Conservation (phyloP, 2,329 filamentous ascomycete species). For the Clarireedia homoeocarpa region DNA sequence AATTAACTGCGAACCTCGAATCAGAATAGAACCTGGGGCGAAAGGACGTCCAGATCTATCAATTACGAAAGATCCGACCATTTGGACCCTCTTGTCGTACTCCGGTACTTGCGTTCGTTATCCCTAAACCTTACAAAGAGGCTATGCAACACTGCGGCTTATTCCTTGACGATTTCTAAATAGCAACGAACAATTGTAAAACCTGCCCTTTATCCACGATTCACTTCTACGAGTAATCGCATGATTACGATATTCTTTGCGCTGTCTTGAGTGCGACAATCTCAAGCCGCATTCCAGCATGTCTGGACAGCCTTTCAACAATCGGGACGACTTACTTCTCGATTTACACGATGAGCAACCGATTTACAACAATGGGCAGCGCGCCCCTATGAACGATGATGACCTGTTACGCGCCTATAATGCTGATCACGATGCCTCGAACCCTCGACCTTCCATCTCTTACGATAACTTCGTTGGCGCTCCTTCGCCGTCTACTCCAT, state of each 20-base stretch:
- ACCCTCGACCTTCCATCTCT: constrained; percentile 74
- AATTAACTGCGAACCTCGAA: neutral
- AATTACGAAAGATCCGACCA: neutral
- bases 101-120: neutral
- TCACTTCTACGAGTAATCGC: constrained; percentile 6
- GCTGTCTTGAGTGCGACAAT: constrained; percentile 22
- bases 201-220: neutral
- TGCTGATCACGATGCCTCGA: constrained; percentile 48
- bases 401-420: constrained; percentile 70
- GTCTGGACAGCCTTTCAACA: constrained; percentile 48
- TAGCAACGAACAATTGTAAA: neutral
- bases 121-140: constrained; percentile 10
- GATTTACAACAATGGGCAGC: constrained; percentile 67
- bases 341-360: constrained; percentile 67
- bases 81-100: neutral
- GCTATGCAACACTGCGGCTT: constrained; percentile 12
- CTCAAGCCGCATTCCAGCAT: constrained; percentile 38
- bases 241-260: constrained; percentile 16
- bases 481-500: constrained; percentile 41
- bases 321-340: constrained; percentile 55
- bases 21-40: neutral
- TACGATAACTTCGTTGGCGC: constrained; percentile 92
- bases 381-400: constrained; percentile 73
- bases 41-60: neutral
- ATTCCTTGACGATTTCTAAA: neutral